These are phyloP conservation scores for Persicaria maculosa DNA, from an alignment of 148 eudicot genomes.

Conservation along the genomic window DNA sequence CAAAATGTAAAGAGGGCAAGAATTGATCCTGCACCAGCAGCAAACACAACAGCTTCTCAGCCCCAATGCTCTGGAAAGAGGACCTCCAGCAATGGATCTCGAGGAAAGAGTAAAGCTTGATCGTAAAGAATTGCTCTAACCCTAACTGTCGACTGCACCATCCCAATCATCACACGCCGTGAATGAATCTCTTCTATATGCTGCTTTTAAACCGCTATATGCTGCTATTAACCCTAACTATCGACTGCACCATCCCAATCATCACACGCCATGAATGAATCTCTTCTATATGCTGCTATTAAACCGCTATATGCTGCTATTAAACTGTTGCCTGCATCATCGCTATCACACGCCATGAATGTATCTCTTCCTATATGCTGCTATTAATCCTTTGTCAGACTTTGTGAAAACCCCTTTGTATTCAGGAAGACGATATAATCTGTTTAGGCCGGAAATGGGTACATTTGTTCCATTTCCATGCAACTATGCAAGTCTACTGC, in stretches of 20 bases:
- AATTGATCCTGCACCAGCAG: neutral
- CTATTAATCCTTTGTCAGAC: neutral
- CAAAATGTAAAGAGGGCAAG: conserved; percentile 16
- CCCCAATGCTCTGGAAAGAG: conserved; percentile 18
- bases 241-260: neutral
- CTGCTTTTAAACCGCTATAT: neutral
- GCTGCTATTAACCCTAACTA: neutral
- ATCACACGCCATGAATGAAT: neutral
- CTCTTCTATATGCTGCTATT: neutral
- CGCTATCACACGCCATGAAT: neutral
- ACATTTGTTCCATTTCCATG: no score
- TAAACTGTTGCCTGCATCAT: neutral
- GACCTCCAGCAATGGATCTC: conserved; percentile 7
- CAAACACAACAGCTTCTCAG: conserved; percentile 12
- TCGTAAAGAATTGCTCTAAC: neutral
- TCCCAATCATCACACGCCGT: neutral
- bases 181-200: neutral
- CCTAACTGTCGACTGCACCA: neutral
- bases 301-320: neutral
- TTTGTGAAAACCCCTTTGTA: no score
- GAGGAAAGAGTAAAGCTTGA: conserved; percentile 27
- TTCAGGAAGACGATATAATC: no score
- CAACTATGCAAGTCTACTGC: no score
- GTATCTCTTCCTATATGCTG: neutral
- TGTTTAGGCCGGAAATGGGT: no score